Conservation (phyloP, 768 basidiomycete genomes). For the Mycena indigotica region DNA sequence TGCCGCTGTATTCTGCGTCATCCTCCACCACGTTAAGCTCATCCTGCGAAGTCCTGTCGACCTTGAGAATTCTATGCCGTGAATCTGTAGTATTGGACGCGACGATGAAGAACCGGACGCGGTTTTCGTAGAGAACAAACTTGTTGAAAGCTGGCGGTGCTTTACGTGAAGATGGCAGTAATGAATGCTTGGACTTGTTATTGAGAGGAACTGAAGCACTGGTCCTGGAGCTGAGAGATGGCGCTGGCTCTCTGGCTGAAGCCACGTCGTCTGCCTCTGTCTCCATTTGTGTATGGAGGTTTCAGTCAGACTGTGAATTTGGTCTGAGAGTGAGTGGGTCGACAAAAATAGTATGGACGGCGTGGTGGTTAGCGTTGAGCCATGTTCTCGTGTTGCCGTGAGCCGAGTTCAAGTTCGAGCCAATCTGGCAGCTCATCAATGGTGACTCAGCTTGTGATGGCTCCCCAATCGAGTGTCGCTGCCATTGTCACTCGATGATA, state of each 20-base stretch:
- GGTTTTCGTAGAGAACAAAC: slow-evolving; percentile 93
- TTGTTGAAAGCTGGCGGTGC: slow-evolving; percentile 62
- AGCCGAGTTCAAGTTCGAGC: too few relatives aligned
- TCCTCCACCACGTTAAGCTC: slow-evolving; percentile 84
- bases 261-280: neutral
- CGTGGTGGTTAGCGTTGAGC: too few relatives aligned
- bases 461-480: too few relatives aligned
- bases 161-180: slow-evolving; percentile 14
- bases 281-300: too few relatives aligned
- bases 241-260: slow-evolving; percentile 11
- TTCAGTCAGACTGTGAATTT: too few relatives aligned
- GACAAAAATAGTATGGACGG: too few relatives aligned
- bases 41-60: slow-evolving; percentile 82
- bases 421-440: too few relatives aligned
- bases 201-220: slow-evolving; percentile 6
- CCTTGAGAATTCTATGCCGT: slow-evolving; percentile 88
- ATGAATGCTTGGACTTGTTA: slow-evolving; percentile 17
- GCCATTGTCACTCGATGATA: too few relatives aligned
- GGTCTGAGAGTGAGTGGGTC: too few relatives aligned
- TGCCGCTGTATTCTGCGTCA: slow-evolving; percentile 82
- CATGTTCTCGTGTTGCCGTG: too few relatives aligned
- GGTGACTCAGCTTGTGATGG: too few relatives aligned
- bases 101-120: slow-evolving; percentile 86
- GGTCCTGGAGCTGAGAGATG: slow-evolving; percentile 19
- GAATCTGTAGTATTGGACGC: slow-evolving; percentile 89